Evolutionary conservation across 2,329 filamentous ascomycete species (phyloP).

Genomic region (Chalara sp.): DNA sequence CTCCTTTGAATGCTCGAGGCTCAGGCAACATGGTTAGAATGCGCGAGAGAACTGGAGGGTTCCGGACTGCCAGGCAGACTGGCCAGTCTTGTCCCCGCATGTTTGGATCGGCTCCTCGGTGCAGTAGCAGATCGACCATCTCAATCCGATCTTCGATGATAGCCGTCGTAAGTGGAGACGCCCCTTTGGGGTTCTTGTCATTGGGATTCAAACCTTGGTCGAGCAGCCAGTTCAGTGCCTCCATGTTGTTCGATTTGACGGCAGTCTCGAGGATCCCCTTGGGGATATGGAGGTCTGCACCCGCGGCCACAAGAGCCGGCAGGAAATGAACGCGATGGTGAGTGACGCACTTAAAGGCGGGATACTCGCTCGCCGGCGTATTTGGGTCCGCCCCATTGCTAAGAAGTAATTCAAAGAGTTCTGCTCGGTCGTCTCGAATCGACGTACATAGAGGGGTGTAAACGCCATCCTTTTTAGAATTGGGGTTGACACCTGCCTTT

Average conservation of each 20-base stretch:
- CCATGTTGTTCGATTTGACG: conserved; percentile 53
- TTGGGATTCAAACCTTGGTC: conserved; percentile 55
- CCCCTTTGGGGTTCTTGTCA: conserved; percentile 47
- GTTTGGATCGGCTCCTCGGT: conserved; percentile 53
- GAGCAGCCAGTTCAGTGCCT: conserved; percentile 53
- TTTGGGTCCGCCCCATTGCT: conserved; percentile 45
- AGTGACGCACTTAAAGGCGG: conserved; percentile 61
- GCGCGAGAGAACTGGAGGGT: conserved; percentile 51
- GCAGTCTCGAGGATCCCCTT: conserved; percentile 62
- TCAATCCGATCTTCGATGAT: conserved; percentile 54
- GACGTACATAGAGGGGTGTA: conserved; percentile 63
- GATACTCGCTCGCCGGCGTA: conserved; percentile 54
- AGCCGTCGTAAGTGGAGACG: conserved; percentile 59
- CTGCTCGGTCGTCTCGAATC: conserved; percentile 57
- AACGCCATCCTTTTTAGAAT: conserved; percentile 56
- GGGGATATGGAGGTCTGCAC: conserved; percentile 50
- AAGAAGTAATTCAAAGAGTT: conserved; percentile 55
- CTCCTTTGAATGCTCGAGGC: conserved; percentile 56
- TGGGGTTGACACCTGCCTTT: conserved; percentile 52
- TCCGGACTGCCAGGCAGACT: conserved; percentile 59
- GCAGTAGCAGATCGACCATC: conserved; percentile 51
- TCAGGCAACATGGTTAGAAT: conserved; percentile 51
- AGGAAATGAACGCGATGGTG: conserved; percentile 57
- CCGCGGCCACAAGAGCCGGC: conserved; percentile 51
- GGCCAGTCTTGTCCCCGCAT: conserved; percentile 65